These are phyloP conservation scores for Exophiala calicioides DNA, from an alignment of 2,329 filamentous ascomycete species.

Conservation along the genomic window DNA sequence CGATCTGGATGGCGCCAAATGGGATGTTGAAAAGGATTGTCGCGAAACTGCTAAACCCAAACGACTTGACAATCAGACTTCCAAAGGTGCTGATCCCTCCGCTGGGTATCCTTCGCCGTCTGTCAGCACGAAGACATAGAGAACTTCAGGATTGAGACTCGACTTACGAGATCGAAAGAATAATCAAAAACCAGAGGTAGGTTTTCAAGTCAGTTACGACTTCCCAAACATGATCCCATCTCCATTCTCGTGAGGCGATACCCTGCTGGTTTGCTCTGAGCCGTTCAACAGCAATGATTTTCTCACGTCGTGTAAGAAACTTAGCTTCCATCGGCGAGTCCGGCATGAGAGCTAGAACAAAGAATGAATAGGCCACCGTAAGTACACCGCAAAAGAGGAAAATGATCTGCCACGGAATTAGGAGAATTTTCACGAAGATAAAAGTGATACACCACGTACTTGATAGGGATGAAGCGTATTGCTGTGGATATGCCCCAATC, in stretches of 20 bases:
- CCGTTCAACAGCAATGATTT: conserved; percentile 63
- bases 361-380: conserved; percentile 56
- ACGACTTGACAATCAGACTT: conserved; percentile 64
- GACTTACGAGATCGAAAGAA: conserved; percentile 52
- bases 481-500: conserved; percentile 54
- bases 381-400: conserved; percentile 53
- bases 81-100: conserved; percentile 8
- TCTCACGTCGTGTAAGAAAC: conserved; percentile 66
- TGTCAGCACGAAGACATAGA: conserved; percentile 57
- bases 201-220: conserved; percentile 66
- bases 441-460: no score
- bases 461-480: conserved; percentile 55
- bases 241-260: conserved; percentile 58
- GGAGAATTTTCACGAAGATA: no score
- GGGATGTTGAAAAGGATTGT: conserved; percentile 24
- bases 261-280: conserved; percentile 63
- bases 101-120: conserved; percentile 60
- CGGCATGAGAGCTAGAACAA: conserved; percentile 64
- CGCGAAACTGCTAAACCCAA: conserved; percentile 49
- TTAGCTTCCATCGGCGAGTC: conserved; percentile 73
- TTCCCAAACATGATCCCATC: conserved; percentile 56
- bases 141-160: conserved; percentile 32
- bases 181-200: conserved; percentile 60
- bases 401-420: conserved; percentile 44
- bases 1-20: conserved; percentile 41